phyloP scores from a whole-genome alignment of 768 basidiomycete genomes.

The Neoboletus brunneissimus region DNA sequence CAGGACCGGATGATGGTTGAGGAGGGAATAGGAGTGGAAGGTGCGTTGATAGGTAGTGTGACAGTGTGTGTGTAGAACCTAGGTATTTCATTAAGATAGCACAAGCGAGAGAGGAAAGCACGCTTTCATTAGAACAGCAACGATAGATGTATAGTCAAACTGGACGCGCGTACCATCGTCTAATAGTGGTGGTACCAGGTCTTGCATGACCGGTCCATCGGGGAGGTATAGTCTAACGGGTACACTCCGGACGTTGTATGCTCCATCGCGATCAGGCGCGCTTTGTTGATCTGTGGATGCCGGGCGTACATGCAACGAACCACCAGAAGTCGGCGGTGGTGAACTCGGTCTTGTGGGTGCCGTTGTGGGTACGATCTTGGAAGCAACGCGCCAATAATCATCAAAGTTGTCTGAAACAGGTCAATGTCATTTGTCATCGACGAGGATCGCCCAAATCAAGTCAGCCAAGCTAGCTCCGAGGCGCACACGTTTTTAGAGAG shows the following conservation, averaged over 20 bases:
- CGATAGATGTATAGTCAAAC: neutral
- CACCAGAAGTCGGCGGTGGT: constrained; percentile 47
- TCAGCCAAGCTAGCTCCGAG: constrained; percentile 23
- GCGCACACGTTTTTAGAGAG: constrained; percentile 10
- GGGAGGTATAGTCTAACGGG: constrained; percentile 89
- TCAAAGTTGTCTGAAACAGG: constrained; percentile 82
- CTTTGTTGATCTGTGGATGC: constrained; percentile 59
- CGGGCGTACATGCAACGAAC: constrained; percentile 62
- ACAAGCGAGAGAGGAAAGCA: neutral
- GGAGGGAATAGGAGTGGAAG: constrained; percentile 78
- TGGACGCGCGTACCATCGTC: constrained; percentile 61
- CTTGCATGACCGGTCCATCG: constrained; percentile 89
- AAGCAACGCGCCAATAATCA: constrained; percentile 89
- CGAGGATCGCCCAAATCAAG: constrained; percentile 14
- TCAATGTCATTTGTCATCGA: constrained; percentile 12
- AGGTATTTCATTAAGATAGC: constrained; percentile 6
- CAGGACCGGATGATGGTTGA: constrained; percentile 38
- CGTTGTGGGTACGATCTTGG: constrained; percentile 87
- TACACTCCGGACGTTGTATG: constrained; percentile 83
- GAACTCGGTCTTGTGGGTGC: constrained; percentile 58
- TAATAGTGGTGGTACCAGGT: constrained; percentile 75
- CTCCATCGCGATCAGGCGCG: constrained; percentile 69
- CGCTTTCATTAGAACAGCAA: constrained; percentile 1
- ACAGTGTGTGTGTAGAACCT: constrained; percentile 75
- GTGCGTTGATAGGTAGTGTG: constrained; percentile 63